phyloP scores from a whole-genome alignment of 768 basidiomycete species.

The Favolaschia claudopus region DNA sequence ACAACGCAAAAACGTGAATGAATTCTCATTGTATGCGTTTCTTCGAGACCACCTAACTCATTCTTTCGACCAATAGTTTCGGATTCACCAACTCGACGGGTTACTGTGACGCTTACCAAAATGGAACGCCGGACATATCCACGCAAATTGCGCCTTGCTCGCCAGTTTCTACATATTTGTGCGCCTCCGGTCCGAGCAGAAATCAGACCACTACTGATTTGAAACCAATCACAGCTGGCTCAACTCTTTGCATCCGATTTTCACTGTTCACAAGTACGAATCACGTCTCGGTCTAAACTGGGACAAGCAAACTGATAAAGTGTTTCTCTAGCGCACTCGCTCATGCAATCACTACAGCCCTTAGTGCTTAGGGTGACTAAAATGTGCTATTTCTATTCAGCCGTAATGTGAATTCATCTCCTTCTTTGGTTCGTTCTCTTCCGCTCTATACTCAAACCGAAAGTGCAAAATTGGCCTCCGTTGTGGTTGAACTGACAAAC shows the following conservation, averaged over 20 bases:
- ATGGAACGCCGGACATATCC: slow-evolving; percentile 59
- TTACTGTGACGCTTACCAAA: slow-evolving; percentile 65
- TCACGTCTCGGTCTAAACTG: background rate
- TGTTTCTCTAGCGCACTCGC: slow-evolving; percentile 50
- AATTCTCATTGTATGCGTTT: background rate
- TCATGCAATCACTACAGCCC: slow-evolving; percentile 55
- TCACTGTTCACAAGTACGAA: slow-evolving; percentile 67
- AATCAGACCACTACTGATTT: background rate
- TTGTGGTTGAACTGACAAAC: too few species aligned
- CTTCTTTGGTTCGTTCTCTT: too few species aligned
- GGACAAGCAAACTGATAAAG: background rate
- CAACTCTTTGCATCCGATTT: slow-evolving; percentile 66
- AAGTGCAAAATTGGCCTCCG: too few species aligned
- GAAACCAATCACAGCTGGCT: slow-evolving; percentile 55
- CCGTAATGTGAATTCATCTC: too few species aligned
- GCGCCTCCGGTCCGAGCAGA: background rate
- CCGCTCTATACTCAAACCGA: too few species aligned
- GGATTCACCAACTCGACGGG: slow-evolving; percentile 68
- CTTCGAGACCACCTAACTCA: background rate
- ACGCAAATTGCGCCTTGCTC: slow-evolving; percentile 66
- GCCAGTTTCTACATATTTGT: slow-evolving; percentile 73
- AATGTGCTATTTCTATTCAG: too few species aligned
- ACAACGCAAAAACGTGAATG: slow-evolving; percentile 48
- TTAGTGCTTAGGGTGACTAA: slow-evolving; percentile 51
- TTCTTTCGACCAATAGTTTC: slow-evolving; percentile 38